Evolutionary conservation across 495 filamentous ascomycete genomes (phyloP).

Genomic region (Acidiella bohemica): DNA sequence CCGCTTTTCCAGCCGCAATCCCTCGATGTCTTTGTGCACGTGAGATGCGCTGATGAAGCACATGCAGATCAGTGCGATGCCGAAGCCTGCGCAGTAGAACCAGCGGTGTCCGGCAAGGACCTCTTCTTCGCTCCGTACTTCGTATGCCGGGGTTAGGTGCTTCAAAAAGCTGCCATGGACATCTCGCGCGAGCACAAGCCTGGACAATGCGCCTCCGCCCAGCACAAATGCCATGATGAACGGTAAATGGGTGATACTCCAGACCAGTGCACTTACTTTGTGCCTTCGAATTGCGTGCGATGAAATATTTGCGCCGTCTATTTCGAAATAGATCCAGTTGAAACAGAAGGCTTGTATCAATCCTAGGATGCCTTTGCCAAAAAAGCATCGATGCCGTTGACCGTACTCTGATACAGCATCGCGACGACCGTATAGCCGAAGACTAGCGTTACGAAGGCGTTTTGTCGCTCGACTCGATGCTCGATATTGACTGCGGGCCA

Average conservation of each 20-base stretch:
- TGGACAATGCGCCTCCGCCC: conserved; percentile 37
- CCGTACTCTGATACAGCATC: conserved; percentile 39
- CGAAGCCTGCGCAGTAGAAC: conserved; percentile 46
- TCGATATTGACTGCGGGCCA: conserved; percentile 47
- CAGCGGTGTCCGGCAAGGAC: conserved; percentile 38
- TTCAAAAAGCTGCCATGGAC: conserved; percentile 30
- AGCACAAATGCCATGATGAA: conserved; percentile 48
- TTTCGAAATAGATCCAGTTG: conserved; percentile 53
- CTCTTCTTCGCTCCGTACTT: conserved; percentile 30
- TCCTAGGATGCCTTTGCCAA: conserved; percentile 44
- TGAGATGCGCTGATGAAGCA: conserved; percentile 34
- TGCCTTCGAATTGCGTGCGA: conserved; percentile 43
- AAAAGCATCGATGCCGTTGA: conserved; percentile 42
- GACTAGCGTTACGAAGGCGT: conserved; percentile 46
- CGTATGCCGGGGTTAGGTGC: conserved; percentile 35
- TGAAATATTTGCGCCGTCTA: conserved; percentile 41
- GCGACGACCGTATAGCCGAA: conserved; percentile 47
- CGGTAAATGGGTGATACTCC: conserved; percentile 35
- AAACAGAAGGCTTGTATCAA: conserved; percentile 45
- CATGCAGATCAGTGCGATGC: conserved; percentile 39
- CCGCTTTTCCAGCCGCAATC: conserved; percentile 35
- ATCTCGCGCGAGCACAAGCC: conserved; percentile 43
- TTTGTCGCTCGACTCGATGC: conserved; percentile 45
- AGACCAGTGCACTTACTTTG: conserved; percentile 28
- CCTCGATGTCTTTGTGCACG: conserved; percentile 30